Base-by-base conservation (phyloP, 179 eudicot genomes). In the Nepenthes alata region DNA sequence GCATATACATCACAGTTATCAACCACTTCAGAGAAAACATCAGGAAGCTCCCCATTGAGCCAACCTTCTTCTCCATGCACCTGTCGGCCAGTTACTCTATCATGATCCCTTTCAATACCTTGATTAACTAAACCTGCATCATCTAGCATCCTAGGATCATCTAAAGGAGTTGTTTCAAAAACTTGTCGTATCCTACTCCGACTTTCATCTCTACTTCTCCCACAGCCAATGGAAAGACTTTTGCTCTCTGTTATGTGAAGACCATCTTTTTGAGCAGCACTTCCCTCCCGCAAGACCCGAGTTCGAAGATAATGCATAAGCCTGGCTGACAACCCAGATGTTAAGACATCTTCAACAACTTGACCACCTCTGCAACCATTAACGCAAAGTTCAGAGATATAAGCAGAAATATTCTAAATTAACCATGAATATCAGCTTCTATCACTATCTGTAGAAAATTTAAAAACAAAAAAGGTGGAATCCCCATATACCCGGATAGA, bases 241-340 rank as follows among this genome's bases (percentile, higher is more conserved):
- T 75, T 93, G 68, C 67, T 79, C 65, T 85, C 96, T 59, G 59
- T 35, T 1, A 47, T 37, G 70, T 72, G 78, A 59, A 58, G 75
- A 47, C 74, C 53, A 61, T 88, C 96, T 73, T 78, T 87, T 53
- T 75, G 88, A 60, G 58, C 77, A 51, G 65, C 59, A 61, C 63
- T 74, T 49, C 81, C 63, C 72, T 94, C 99, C 58, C 96, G 87
- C 59, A 90, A 61, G 58, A 82, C 78, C 70, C 89, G 80, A 59
- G 64, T 59, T 8, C 99, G 95, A 67, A 94, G 89, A 71, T 78
- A 90, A 49, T 84, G 87, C 96, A 94, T 94, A 57, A 94, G 79
- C 79, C 87, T 90, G 48, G 89, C 89, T 51, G 97, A 77, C 74
- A 94, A 70, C 25, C 99, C 97, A 74, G 97, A 87, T 15, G 88